Base-by-base conservation (phyloP, 83 land plant species). In the Thuja plicata region DNA sequence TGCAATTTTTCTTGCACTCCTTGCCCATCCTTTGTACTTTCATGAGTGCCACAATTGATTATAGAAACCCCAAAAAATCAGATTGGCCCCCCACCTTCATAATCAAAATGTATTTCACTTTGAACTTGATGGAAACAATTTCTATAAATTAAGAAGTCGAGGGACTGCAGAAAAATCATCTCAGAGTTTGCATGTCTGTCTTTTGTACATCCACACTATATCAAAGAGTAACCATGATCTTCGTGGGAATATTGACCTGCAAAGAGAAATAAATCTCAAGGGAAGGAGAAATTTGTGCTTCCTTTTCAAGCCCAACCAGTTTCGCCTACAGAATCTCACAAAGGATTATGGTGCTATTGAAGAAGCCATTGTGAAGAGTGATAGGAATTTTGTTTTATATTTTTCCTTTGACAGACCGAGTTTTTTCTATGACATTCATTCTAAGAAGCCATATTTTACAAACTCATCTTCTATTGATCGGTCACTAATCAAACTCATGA, bases 241-340 rank as follows among this genome's bases (percentile, higher is more conserved):
- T 50, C 41, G 43, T 27, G 24, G 24, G n/a, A 43, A 43, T 32
- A 73, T 43, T 41, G 0, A 24, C 38, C 17, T 19, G 4, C 43
- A 3, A 5, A 38, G 43, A 78, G 43, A 5, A 19, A 78, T 37
- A 37, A 78, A 35, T 38, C 5, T 37, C 43, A 78, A 78, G 43
- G 21, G 43, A 0, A 16, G 43, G 24, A 5, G 24, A 19, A 78
- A 5, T 40, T 37, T 27, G 8, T 40, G 43, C 12, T 81, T 81
- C 43, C 11, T 81, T 27, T 81, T 4, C 32, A 81, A 43, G 40
- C 84, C 84, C n/a, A 81, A 81, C 84, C 84, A 81, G 84, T 81
- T 81, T 10, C 84, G 84, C 9, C 50, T 81, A 11, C 84, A 81
- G 84, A 81, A 43, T 81, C 52, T 81, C 84, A 81, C 84, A 81